Evolutionary conservation across 192 early-diverging fungal genomes (phyloP).

Genomic region (Rhizophagus clarus): DNA sequence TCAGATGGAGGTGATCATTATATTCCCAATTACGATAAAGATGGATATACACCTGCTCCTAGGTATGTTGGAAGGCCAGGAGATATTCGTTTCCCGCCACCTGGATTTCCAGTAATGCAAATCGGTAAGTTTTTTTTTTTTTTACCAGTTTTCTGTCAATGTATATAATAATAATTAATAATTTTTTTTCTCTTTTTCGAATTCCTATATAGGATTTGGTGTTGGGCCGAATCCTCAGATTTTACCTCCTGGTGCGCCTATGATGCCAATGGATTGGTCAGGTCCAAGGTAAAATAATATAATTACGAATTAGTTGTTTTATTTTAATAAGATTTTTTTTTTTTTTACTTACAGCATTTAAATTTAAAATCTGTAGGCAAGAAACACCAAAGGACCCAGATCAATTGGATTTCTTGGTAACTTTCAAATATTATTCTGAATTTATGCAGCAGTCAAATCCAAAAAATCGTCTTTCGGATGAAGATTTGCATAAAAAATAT

Average conservation of each 20-base stretch:
- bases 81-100: conserved; percentile 31
- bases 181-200: neutral
- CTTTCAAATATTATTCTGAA: conserved; percentile 76
- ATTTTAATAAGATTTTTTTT: neutral
- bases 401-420: conserved; percentile 74
- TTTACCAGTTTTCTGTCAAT: neutral
- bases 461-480: conserved; percentile 65
- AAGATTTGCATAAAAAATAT: conserved; percentile 80
- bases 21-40: conserved; percentile 85
- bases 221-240: conserved; percentile 24
- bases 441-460: conserved; percentile 62
- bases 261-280: conserved; percentile 33
- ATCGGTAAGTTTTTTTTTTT: conserved; percentile 29
- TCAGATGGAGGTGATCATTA: conserved; percentile 72
- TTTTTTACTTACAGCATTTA: neutral
- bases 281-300: conserved; percentile 20
- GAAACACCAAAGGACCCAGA: conserved; percentile 62
- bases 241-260: conserved; percentile 23
- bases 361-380: conserved; percentile 4
- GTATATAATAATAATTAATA: neutral
- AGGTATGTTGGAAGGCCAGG: conserved; percentile 47
- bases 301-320: neutral
- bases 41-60: conserved; percentile 67
- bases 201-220: conserved; percentile 19
- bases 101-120: conserved; percentile 29